phyloP scores from a whole-genome alignment of 495 filamentous ascomycete species.

The Letharia lupina region DNA sequence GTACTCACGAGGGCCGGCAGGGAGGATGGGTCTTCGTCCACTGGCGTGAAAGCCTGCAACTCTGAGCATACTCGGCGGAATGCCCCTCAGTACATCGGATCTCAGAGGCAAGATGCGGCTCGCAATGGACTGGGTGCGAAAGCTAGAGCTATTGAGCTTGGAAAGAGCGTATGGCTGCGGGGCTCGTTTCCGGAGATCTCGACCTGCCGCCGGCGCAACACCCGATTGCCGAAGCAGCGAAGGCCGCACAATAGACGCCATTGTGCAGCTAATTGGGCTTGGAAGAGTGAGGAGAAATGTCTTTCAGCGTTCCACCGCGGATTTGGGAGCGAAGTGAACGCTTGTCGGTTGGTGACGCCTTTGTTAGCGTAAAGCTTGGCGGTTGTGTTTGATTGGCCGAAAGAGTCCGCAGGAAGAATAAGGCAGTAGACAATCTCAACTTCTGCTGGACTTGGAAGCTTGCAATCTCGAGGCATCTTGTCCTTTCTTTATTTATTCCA shows the following conservation, averaged over 20 bases:
- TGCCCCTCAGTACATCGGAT: not conserved
- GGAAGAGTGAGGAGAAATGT: not conserved
- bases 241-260: slow-evolving; percentile 34
- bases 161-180: not conserved
- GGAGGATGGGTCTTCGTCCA: slow-evolving; percentile 32
- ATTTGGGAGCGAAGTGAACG: slow-evolving; percentile 1
- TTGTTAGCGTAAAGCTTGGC: slow-evolving; percentile 6
- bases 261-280: slow-evolving; percentile 19
- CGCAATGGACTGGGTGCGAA: slow-evolving; percentile 4
- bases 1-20: slow-evolving; percentile 38
- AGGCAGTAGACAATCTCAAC: not conserved
- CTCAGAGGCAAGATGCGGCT: not conserved
- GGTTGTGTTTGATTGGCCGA: slow-evolving; percentile 18
- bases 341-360: not conserved
- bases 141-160: slow-evolving; percentile 1
- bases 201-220: slow-evolving; percentile 22
- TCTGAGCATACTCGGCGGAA: slow-evolving; percentile 22
- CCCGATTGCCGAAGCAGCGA: slow-evolving; percentile 29
- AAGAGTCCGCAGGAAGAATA: slow-evolving; percentile 12
- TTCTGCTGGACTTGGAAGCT: not conserved
- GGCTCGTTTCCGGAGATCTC: not conserved
- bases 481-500: slow-evolving; percentile 12
- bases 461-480: not conserved
- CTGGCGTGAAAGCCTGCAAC: slow-evolving; percentile 39
- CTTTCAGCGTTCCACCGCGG: not conserved